Evolutionary conservation across 441 rosid genomes (phyloP), one percentile per base, ranked within the genome.

Genomic region (Viola pubescens): DNA sequence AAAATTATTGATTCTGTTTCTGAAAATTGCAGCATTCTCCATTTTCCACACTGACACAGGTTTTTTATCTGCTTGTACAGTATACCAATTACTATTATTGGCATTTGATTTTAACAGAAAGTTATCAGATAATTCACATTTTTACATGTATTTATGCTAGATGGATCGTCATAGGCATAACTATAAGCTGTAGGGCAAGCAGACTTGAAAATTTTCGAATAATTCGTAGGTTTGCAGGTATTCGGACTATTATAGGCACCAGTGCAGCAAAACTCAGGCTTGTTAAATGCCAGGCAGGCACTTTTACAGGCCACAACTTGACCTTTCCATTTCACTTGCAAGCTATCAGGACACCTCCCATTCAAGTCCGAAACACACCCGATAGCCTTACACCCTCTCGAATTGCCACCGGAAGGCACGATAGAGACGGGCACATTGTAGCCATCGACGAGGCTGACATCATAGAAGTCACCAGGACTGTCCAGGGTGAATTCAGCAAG

Each of bases 121-220:
- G 37, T 14, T 47, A 70, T 58, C 39, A 16, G 13, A 12, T 70
- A 70, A 43, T 61, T 58, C 7, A 51, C 50, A 14, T 78, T 71
- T 0, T 81, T 73, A 62, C 89, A 86, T 44, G 95, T 91, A 0
- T 82, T 74, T 26, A 79, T 73, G 63, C 98, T 91, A 4, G 95
- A 76, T 1, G 86, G 80, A 70, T 88, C 96, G 37, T 91, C 96
- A 40, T 70, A 86, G 0, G 98, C 98, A 47, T 86, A 88, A 34
- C 87, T 84, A 56, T 88, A 88, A 5, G 96, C 91, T 54, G 63
- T 83, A 0, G 95, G 98, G 50, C 97, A 87, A 59, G 92, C 94
- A 0, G 76, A 60, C 79, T 91, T 88, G 65, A 91, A 88, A 41
- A 88, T 68, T 74, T 50, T 78, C 4, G 98, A 91, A 68, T 86